These are phyloP conservation scores for Cladosporium oxysporum DNA, from an alignment of 2,329 filamentous ascomycete genomes.

Conservation along the genomic window DNA sequence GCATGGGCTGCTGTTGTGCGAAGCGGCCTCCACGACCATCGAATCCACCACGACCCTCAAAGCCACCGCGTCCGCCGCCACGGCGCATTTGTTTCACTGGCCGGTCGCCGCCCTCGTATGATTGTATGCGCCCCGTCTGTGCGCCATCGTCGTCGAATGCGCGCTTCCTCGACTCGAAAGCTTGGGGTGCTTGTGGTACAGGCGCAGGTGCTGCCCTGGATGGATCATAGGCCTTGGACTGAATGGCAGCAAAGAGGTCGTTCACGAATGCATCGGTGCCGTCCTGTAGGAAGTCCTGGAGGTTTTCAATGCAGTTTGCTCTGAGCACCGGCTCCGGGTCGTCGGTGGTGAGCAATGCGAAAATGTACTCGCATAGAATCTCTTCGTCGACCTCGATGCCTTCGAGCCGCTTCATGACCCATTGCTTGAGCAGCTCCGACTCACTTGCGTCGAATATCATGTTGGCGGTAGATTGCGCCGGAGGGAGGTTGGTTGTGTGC, in stretches of 20 bases:
- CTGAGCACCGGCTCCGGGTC: conserved; percentile 65
- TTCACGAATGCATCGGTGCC: conserved; percentile 65
- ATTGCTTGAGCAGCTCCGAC: conserved; percentile 65
- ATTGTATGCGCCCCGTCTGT: conserved; percentile 29
- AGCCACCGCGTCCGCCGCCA: conserved; percentile 44
- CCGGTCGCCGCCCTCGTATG: conserved; percentile 42
- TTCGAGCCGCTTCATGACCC: conserved; percentile 76
- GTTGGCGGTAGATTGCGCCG: conserved; percentile 10
- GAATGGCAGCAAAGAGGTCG: conserved; percentile 68
- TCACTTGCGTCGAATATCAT: conserved; percentile 60
- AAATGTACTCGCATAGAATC: conserved; percentile 81
- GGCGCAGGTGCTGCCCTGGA: conserved; percentile 23
- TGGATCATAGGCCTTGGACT: conserved; percentile 52
- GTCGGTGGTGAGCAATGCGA: conserved; percentile 72
- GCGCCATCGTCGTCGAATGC: conserved; percentile 57
- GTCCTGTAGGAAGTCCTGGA: conserved; percentile 74
- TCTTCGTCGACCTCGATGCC: conserved; percentile 76
- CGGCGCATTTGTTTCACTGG: conserved; percentile 63
- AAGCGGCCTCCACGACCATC: conserved; percentile 41
- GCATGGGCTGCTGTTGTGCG: conserved; percentile 19
- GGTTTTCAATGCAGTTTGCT: conserved; percentile 68
- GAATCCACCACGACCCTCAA: conserved; percentile 37
- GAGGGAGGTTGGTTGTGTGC: not conserved
- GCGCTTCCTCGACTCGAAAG: conserved; percentile 55
- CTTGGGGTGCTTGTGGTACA: not conserved